These are phyloP conservation scores for Capillidium heterosporum DNA, from an alignment of 371 early-diverging fungal species.

Conservation along the genomic window DNA sequence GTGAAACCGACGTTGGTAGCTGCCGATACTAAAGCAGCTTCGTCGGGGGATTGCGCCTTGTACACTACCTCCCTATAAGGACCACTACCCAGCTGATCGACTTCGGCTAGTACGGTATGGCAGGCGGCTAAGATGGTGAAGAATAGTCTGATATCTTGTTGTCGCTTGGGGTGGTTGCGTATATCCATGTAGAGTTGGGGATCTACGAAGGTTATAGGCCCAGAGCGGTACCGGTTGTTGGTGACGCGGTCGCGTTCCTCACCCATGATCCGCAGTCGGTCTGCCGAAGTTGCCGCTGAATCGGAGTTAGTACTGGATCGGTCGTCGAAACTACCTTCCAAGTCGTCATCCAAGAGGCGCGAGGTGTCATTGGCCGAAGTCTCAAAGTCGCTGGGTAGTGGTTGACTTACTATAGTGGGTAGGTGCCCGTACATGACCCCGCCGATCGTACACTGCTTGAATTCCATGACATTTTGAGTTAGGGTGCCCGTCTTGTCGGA, in stretches of 20 bases:
- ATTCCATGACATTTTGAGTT: constrained; percentile 92
- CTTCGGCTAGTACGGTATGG: constrained; percentile 83
- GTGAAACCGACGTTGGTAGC: constrained; percentile 75
- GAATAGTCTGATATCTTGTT: constrained; percentile 43
- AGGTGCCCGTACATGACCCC: constrained; percentile 55
- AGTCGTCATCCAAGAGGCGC: background rate
- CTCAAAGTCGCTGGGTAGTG: constrained; percentile 11
- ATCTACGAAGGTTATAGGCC: constrained; percentile 58
- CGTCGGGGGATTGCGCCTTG: constrained; percentile 68
- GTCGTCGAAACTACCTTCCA: background rate
- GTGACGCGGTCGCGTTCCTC: background rate
- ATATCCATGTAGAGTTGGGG: constrained; percentile 50
- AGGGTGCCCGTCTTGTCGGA: constrained; percentile 91
- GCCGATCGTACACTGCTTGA: constrained; percentile 67
- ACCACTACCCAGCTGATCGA: constrained; percentile 16
- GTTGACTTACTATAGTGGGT: background rate
- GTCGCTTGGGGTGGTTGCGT: constrained; percentile 8
- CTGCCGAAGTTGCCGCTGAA: background rate
- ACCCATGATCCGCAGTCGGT: background rate
- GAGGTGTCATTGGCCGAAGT: constrained; percentile 12
- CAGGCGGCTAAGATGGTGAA: constrained; percentile 78
- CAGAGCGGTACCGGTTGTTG: background rate
- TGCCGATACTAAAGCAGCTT: constrained; percentile 62
- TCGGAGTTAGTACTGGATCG: background rate
- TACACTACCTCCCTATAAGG: constrained; percentile 14